phyloP scores from a whole-genome alignment of 345 rosid genomes.

The Gossypium arboreum region DNA sequence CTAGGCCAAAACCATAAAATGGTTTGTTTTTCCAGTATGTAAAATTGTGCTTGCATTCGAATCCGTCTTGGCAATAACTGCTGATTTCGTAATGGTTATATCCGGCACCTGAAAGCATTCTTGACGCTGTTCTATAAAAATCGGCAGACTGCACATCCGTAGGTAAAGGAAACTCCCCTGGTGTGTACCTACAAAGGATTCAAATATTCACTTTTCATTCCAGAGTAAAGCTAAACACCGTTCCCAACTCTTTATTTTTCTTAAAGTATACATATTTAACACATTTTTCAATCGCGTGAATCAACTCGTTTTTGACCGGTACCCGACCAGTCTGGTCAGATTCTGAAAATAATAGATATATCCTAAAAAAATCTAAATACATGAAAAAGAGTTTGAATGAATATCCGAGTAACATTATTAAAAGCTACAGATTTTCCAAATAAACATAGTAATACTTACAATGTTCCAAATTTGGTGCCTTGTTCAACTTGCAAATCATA shows the following conservation, averaged over 20 bases:
- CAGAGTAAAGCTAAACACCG: neutral
- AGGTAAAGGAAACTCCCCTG: conserved; percentile 87
- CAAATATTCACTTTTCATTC: neutral
- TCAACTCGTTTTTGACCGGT: too few species aligned
- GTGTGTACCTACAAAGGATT: conserved; percentile 59
- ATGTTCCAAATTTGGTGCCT: conserved; percentile 75
- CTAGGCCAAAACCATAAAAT: conserved; percentile 84
- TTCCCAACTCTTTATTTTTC: too few species aligned
- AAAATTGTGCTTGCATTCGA: conserved; percentile 73
- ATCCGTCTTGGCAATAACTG: conserved; percentile 62
- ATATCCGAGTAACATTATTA: neutral
- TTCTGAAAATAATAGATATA: too few species aligned
- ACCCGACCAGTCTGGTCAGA: too few species aligned
- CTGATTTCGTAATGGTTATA: conserved; percentile 86
- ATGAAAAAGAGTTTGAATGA: too few species aligned
- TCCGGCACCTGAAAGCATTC: conserved; percentile 57
- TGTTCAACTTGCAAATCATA: conserved; percentile 97
- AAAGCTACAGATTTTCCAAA: neutral
- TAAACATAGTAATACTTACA: conserved; percentile 44
- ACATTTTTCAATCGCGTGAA: too few species aligned
- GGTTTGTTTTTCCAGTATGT: conserved; percentile 85
- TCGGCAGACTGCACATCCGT: conserved; percentile 77
- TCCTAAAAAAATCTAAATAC: too few species aligned
- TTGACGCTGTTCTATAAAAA: conserved; percentile 67
- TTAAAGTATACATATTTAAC: too few species aligned